These are phyloP conservation scores for Ascochyta lentis DNA, from an alignment of 2,329 filamentous ascomycete genomes.

Conservation along the genomic window DNA sequence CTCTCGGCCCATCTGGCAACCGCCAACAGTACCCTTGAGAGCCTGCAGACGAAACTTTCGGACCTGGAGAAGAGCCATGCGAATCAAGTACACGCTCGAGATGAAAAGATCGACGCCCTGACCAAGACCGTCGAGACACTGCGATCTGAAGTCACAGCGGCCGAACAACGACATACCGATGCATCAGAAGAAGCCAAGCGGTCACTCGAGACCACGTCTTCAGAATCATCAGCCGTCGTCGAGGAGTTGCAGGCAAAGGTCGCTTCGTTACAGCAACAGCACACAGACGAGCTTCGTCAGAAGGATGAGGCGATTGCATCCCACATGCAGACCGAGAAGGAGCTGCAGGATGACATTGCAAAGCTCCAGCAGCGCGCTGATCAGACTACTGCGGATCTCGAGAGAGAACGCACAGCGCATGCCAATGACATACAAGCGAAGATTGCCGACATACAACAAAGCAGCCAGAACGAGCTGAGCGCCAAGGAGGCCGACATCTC, in stretches of 20 bases:
- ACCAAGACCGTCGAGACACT: slow-evolving; percentile 35
- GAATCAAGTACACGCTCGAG: slow-evolving; percentile 33
- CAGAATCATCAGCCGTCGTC: slow-evolving; percentile 38
- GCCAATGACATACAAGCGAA: slow-evolving; percentile 34
- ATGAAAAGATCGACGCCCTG: slow-evolving; percentile 40
- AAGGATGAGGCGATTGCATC: slow-evolving; percentile 42
- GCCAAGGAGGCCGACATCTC: slow-evolving; percentile 40
- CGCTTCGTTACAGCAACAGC: slow-evolving; percentile 37
- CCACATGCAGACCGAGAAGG: slow-evolving; percentile 31
- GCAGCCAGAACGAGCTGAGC: slow-evolving; percentile 29
- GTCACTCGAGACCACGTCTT: slow-evolving; percentile 37
- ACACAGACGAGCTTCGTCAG: slow-evolving; percentile 39
- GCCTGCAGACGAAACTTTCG: slow-evolving; percentile 34
- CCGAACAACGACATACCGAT: slow-evolving; percentile 31
- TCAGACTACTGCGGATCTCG: slow-evolving; percentile 35
- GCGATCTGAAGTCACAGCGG: slow-evolving; percentile 29
- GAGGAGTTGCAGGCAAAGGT: slow-evolving; percentile 45
- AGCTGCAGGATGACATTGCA: slow-evolving; percentile 35
- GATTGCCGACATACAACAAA: slow-evolving; percentile 39
- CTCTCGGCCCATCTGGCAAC: slow-evolving; percentile 30
- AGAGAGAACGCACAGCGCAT: slow-evolving; percentile 39
- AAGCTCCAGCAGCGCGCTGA: slow-evolving; percentile 40
- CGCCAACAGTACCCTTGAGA: slow-evolving; percentile 34
- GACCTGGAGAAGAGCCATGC: slow-evolving; percentile 40
- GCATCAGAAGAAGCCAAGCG: slow-evolving; percentile 34